These are phyloP conservation scores for Incumbomyces lentus DNA, from an alignment of 2,329 filamentous ascomycete species.

Conservation along the genomic window DNA sequence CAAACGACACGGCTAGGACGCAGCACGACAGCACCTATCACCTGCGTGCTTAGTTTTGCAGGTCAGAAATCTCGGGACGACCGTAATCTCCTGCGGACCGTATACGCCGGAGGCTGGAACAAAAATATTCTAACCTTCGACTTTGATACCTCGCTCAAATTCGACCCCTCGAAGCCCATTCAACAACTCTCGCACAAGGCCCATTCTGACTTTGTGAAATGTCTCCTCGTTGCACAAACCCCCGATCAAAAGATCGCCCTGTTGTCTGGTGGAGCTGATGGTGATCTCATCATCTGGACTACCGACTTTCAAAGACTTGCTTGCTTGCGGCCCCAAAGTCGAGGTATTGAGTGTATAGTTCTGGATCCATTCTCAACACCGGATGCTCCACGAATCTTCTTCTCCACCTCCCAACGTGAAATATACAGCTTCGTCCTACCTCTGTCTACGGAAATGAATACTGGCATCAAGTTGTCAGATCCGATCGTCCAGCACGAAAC, in stretches of 20 bases:
- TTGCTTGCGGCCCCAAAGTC: slow-evolving; percentile 64
- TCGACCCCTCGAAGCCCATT: slow-evolving; percentile 30
- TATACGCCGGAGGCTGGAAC: slow-evolving; percentile 92
- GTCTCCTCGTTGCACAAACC: slow-evolving; percentile 50
- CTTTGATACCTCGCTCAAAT: slow-evolving; percentile 25
- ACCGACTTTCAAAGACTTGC: slow-evolving; percentile 58
- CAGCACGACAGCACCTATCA: slow-evolving; percentile 60
- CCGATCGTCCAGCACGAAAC: slow-evolving; percentile 76
- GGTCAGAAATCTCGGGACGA: slow-evolving; percentile 49
- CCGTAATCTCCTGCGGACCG: slow-evolving; percentile 51
- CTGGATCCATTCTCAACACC: slow-evolving; percentile 57
- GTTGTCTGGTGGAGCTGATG: slow-evolving; percentile 67
- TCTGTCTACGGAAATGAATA: slow-evolving; percentile 20
- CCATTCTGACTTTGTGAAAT: slow-evolving; percentile 71
- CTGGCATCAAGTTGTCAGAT: slow-evolving; percentile 41
- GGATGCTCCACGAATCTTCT: slow-evolving; percentile 47
- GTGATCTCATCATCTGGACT: slow-evolving; percentile 78
- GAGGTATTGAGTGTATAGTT: slow-evolving; percentile 69
- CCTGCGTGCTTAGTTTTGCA: slow-evolving; percentile 1
- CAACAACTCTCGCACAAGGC: slow-evolving; percentile 15
- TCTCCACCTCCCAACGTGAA: slow-evolving; percentile 68
- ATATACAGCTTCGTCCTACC: slow-evolving; percentile 55
- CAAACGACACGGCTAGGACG: slow-evolving; percentile 41
- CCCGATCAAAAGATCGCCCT: slow-evolving; percentile 53
- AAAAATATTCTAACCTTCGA: slow-evolving; percentile 84